Evolutionary conservation across 768 basidiomycete species (phyloP), one percentile per base, ranked within the genome.

Genomic region (Kwoniella bestiolae): DNA sequence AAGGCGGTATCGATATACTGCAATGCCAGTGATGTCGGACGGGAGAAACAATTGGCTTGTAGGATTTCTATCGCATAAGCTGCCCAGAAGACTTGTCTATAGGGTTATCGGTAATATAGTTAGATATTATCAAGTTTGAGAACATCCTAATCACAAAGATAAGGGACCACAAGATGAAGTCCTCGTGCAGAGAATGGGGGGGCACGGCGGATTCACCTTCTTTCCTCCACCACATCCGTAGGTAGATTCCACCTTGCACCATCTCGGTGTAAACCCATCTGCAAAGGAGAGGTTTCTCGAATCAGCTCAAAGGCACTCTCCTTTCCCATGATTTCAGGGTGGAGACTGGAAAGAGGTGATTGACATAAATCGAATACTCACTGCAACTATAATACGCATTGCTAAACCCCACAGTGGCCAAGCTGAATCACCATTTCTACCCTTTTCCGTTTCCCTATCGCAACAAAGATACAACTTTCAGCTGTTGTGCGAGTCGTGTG

Each of bases 341-440:
- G n/a, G n/a, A n/a, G n/a, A n/a, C n/a, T n/a, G n/a, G n/a, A n/a
- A n/a, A n/a, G n/a, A n/a, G n/a, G n/a, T n/a, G n/a, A n/a, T n/a
- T n/a, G n/a, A n/a, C n/a, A n/a, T n/a, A n/a, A n/a, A n/a, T n/a
- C n/a, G n/a, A n/a, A n/a, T n/a, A 57, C 66, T 44, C 38, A 70
- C 66, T 9, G 69, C 66, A 23, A 70, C 65, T 16, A 60, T 60
- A 11, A 73, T 70, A 0, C 66, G n/a, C 68, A 68, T 66, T 4
- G 66, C 56, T 2, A 73, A 25, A 26, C 72, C 69, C 72, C 72
- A 73, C 12, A 73, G 38, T 16, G 72, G 72, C 72, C 72, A 73
- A 51, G 72, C 62, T 6, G 63, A 62, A 38, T 74, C 70, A 7
- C 73, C 73, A 44, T 74, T 56, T 44, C 70, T 49, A 18, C 73